Evolutionary conservation across 805 yeast species (phyloP).

Genomic region (Cyberlindnera lachancei): DNA sequence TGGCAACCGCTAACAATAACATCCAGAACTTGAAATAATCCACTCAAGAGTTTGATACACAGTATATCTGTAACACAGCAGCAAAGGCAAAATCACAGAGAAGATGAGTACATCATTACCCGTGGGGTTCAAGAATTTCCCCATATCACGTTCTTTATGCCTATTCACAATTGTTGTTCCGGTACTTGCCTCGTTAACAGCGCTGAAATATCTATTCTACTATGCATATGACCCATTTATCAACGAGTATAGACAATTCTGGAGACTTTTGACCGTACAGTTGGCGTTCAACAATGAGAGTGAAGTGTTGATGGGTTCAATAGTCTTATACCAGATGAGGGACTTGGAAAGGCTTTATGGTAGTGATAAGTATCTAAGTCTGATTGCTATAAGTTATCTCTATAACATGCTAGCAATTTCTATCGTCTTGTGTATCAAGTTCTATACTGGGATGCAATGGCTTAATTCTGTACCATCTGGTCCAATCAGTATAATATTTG

Average conservation of each 20-base stretch:
- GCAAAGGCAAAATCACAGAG: too few species aligned
- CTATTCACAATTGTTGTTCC: conserved; percentile 22
- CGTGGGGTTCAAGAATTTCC: conserved; percentile 30
- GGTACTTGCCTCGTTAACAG: conserved; percentile 27
- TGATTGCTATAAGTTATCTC: conserved; percentile 9
- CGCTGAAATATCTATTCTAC: conserved; percentile 28
- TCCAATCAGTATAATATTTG: conserved; percentile 28
- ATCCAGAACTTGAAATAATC: too few species aligned
- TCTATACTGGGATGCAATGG: conserved; percentile 12
- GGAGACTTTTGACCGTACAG: conserved; percentile 22
- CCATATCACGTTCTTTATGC: conserved; percentile 25
- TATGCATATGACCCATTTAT: conserved; percentile 28
- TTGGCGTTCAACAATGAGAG: conserved; percentile 22
- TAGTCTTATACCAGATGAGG: conserved; percentile 31
- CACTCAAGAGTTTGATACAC: too few species aligned
- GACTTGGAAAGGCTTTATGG: conserved; percentile 32
- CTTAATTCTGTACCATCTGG: conserved; percentile 21
- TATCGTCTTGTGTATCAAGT: conserved; percentile 11
- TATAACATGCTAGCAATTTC: conserved; percentile 12
- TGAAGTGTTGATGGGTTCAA: conserved; percentile 28
- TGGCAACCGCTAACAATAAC: too few species aligned
- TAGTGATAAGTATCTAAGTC: conserved; percentile 26
- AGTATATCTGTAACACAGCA: too few species aligned
- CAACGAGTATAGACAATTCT: conserved; percentile 23
- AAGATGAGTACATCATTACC: conserved; percentile 26